These are phyloP conservation scores for Gloeophyllum trabeum DNA, from an alignment of 768 basidiomycete genomes.

Conservation along the genomic window DNA sequence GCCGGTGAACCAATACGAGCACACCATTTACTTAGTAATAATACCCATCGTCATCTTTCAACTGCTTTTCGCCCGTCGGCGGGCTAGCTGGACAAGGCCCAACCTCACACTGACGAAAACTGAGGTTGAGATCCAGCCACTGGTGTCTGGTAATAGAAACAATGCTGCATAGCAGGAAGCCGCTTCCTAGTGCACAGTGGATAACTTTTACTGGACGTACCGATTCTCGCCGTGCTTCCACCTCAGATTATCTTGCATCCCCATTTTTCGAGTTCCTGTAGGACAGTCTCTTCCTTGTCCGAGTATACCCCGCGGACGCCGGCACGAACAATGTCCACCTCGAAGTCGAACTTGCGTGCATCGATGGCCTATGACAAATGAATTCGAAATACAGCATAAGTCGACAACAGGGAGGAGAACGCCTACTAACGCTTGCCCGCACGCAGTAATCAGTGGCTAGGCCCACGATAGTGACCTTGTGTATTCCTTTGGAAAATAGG, in stretches of 20 bases:
- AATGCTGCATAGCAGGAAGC: too few relatives aligned
- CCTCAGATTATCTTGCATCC: constrained; percentile 1
- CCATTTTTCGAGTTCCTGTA: not conserved
- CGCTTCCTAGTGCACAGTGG: too few relatives aligned
- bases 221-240: too few relatives aligned
- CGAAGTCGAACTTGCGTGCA: constrained; percentile 16
- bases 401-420: not conserved
- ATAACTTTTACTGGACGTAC: too few relatives aligned
- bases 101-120: too few relatives aligned
- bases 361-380: constrained; percentile 10
- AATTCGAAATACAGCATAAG: not conserved
- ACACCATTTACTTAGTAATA: too few relatives aligned
- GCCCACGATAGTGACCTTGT: constrained; percentile 20
- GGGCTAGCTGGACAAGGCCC: too few relatives aligned
- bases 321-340: constrained; percentile 11
- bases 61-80: too few relatives aligned
- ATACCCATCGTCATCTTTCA: too few relatives aligned
- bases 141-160: too few relatives aligned
- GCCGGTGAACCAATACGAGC: too few relatives aligned
- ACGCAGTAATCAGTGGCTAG: constrained; percentile 36
- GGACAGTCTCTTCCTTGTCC: not conserved
- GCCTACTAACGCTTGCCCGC: constrained; percentile 7
- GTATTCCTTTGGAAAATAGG: constrained; percentile 10
- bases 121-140: too few relatives aligned
- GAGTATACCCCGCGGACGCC: constrained; percentile 10